phyloP scores from a whole-genome alignment of 345 rosid genomes.

The Mallotus nudiflorus region DNA sequence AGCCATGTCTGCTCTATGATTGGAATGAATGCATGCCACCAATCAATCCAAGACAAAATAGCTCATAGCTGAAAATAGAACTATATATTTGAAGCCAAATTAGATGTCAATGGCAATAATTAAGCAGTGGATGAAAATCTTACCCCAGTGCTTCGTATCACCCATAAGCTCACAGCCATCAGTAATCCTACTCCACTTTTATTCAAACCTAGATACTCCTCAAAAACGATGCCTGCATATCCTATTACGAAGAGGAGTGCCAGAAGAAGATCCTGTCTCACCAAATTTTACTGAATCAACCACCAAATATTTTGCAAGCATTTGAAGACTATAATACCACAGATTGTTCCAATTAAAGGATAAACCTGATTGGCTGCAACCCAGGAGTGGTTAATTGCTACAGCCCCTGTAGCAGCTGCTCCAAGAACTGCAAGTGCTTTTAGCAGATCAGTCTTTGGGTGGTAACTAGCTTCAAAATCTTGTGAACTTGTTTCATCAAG shows the following conservation, averaged over 20 bases:
- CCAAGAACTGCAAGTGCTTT: constrained; percentile 81
- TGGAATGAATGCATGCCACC: no score
- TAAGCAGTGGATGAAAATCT: constrained; percentile 26
- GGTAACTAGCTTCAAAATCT: constrained; percentile 64
- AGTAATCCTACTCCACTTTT: constrained; percentile 93
- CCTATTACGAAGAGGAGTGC: constrained; percentile 82
- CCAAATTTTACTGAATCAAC: constrained; percentile 26
- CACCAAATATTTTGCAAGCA: not conserved
- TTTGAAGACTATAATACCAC: not conserved
- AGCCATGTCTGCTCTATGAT: no score
- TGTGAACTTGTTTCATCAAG: constrained; percentile 79
- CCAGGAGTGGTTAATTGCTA: constrained; percentile 91
- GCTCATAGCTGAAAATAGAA: not conserved
- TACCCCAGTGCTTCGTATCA: constrained; percentile 84
- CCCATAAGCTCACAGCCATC: constrained; percentile 99
- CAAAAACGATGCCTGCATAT: constrained; percentile 86
- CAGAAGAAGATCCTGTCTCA: constrained; percentile 89
- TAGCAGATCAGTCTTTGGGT: constrained; percentile 79
- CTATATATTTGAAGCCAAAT: constrained; percentile 1
- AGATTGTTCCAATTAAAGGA: not conserved
- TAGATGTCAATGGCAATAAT: not conserved
- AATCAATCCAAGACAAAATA: not conserved
- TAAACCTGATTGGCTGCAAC: constrained; percentile 93
- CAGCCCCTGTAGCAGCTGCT: constrained; percentile 76
- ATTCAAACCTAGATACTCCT: constrained; percentile 89